Conservation (phyloP, 345 rosid genomes). For the Eutrema japonicum region DNA sequence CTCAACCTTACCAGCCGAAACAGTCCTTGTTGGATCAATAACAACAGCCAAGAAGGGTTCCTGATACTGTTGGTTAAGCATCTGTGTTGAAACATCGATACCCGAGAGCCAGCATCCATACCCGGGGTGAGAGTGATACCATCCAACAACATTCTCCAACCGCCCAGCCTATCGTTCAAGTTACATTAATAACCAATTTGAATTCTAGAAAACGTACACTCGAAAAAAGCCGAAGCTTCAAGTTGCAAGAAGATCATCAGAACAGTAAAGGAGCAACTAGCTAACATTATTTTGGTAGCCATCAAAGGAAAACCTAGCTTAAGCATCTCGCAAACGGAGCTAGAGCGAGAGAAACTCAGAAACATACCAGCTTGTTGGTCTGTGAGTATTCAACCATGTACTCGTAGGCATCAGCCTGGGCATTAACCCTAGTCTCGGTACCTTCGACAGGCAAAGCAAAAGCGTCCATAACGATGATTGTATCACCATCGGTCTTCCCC, state of each 20-base stretch:
- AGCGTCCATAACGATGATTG: conserved; percentile 98
- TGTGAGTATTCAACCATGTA: conserved; percentile 99
- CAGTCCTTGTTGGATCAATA: conserved; percentile 98
- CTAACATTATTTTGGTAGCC: background rate
- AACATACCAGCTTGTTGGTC: conserved; percentile 85
- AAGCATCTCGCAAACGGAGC: background rate
- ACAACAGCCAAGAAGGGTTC: conserved; percentile 97
- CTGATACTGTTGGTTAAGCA: conserved; percentile 96
- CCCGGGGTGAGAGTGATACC: conserved; percentile 94
- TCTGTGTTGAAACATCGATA: conserved; percentile 96
- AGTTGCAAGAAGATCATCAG: too few species aligned
- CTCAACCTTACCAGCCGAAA: conserved; percentile 99
- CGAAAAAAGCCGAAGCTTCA: too few species aligned
- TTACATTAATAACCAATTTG: background rate
- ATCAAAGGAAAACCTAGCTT: background rate
- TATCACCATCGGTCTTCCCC: conserved; percentile 96
- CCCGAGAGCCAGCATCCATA: conserved; percentile 99
- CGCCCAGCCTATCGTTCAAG: conserved; percentile 87
- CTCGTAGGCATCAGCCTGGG: conserved; percentile 99
- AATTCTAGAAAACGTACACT: background rate
- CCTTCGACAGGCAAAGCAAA: conserved; percentile 99
- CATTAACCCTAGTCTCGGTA: conserved; percentile 95
- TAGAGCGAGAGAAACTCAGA: background rate
- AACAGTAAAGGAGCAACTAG: background rate
- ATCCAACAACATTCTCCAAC: conserved; percentile 93